Evolutionary conservation across 306 rosid species (phyloP), one percentile per base, ranked within the genome.

Genomic region (Luffa acutangula): DNA sequence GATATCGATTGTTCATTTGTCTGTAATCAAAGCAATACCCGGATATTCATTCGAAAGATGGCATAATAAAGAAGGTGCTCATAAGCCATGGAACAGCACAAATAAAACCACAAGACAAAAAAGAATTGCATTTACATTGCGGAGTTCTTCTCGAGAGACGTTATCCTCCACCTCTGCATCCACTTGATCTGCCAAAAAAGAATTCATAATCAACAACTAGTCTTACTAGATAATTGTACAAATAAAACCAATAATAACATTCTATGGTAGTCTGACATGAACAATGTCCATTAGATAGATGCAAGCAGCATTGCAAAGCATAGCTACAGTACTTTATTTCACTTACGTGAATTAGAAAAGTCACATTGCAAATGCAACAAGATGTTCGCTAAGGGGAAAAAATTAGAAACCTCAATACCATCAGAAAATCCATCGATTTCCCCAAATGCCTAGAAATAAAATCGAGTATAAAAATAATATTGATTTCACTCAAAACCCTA

Each of bases 141-240:
- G 39, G 46, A 76, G 53, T 56, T 54, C 71, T 45, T 76, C 82
- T 6, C 77, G 85, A 34, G 31, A 14, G 46, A 51, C 88, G 66
- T 78, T 73, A 37, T 63, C 79, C 43, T 75, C 76, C 69, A 43
- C 64, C 64, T 52, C 84, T 3, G 52, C 52, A 39, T 75, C 72
- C 48, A 8, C 33, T 21, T 57, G 39, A 63, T 87, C 90, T 87
- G 86, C 75, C 66, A 13, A 79, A 71, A 3, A 77, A 77, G 31
- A 67, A 65, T 43, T 17, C 48, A 25, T 64, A 37, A 63, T 75
- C 64, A 75, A 14, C 71, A n/a, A 21, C 71, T 4, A 33, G 11
- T 20, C 8, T 39, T 14, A 53, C 70, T 7, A 69, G 12, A 45
- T 5, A 53, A 76, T 64, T 64, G 43, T 25, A 10, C 58, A 8